phyloP scores from a whole-genome alignment of 768 basidiomycete genomes.

The Panus rudis region DNA sequence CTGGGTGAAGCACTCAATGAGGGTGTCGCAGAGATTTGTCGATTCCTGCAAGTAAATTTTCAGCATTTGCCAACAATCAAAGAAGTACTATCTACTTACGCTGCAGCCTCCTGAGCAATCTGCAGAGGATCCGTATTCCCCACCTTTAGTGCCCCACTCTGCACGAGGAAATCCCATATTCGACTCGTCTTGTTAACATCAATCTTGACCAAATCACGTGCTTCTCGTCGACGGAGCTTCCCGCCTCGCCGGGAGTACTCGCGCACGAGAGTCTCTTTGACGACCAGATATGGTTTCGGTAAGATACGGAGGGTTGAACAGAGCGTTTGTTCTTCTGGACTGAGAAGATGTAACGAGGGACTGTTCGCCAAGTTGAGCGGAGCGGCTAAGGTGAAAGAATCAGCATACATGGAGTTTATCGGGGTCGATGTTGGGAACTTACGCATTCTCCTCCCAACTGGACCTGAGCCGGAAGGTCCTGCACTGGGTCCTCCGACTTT shows the following conservation, averaged over 20 bases:
- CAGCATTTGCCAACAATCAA: background rate
- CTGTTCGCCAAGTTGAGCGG: conserved; percentile 90
- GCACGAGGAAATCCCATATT: conserved; percentile 90
- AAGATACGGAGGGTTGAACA: conserved; percentile 88
- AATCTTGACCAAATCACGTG: conserved; percentile 84
- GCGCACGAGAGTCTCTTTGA: conserved; percentile 91
- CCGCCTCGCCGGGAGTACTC: conserved; percentile 90
- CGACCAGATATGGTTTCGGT: conserved; percentile 90
- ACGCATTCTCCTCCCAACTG: conserved; percentile 38
- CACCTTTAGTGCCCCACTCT: conserved; percentile 75
- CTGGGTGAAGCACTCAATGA: conserved; percentile 24
- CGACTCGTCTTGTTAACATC: conserved; percentile 90
- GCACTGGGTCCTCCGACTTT: conserved; percentile 27
- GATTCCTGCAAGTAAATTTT: conserved; percentile 2
- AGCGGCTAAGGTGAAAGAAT: conserved; percentile 26
- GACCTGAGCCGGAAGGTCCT: conserved; percentile 25
- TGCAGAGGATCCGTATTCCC: conserved; percentile 18
- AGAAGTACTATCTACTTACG: background rate
- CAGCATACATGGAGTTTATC: background rate
- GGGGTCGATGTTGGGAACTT: conserved; percentile 13
- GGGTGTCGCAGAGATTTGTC: conserved; percentile 22
- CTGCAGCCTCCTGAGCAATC: conserved; percentile 1
- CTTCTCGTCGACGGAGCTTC: conserved; percentile 81
- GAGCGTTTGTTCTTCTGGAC: conserved; percentile 77
- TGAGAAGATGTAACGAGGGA: conserved; percentile 84